phyloP scores from a whole-genome alignment of 352 stramenopile genomes.

The Phytophthora citricola region DNA sequence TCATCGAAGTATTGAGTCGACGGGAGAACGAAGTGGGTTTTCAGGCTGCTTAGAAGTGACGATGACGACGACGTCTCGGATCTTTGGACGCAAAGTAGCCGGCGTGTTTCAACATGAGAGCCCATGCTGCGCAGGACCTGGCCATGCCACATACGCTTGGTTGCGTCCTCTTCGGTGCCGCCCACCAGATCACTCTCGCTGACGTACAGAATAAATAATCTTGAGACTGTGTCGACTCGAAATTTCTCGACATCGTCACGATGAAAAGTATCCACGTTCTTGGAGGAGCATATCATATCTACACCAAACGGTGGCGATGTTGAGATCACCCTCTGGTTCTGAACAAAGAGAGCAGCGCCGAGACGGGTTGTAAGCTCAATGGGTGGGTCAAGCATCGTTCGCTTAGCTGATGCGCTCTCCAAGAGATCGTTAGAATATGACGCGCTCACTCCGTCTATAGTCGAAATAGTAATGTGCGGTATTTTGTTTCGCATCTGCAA shows the following conservation, averaged over 20 bases:
- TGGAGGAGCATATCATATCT: conserved; percentile 5
- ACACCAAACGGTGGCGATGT: conserved; percentile 43
- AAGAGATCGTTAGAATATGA: conserved; percentile 79
- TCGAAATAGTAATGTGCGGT: conserved; percentile 73
- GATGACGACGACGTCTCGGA: conserved; percentile 6
- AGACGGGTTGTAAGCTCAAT: conserved; percentile 33
- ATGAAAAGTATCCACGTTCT: background rate
- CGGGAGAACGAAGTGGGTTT: conserved; percentile 20
- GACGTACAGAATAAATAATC: conserved; percentile 44
- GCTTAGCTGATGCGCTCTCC: conserved; percentile 19
- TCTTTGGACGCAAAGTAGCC: conserved; percentile 41
- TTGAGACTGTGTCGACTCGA: conserved; percentile 3
- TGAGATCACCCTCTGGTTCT: conserved; percentile 48
- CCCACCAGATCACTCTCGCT: conserved; percentile 29
- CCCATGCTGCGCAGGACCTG: conserved; percentile 41
- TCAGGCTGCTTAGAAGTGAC: conserved; percentile 17
- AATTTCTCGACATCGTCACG: background rate
- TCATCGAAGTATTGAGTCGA: conserved; percentile 21
- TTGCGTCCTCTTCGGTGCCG: conserved; percentile 2
- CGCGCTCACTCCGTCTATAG: conserved; percentile 44
- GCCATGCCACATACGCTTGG: conserved; percentile 28
- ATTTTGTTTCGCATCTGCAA: conserved; percentile 60
- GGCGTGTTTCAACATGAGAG: conserved; percentile 20
- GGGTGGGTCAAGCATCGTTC: conserved; percentile 28
- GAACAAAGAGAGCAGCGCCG: conserved; percentile 45